Evolutionary conservation across 805 yeast species (phyloP).

Genomic region (Teunomyces kruisii): DNA sequence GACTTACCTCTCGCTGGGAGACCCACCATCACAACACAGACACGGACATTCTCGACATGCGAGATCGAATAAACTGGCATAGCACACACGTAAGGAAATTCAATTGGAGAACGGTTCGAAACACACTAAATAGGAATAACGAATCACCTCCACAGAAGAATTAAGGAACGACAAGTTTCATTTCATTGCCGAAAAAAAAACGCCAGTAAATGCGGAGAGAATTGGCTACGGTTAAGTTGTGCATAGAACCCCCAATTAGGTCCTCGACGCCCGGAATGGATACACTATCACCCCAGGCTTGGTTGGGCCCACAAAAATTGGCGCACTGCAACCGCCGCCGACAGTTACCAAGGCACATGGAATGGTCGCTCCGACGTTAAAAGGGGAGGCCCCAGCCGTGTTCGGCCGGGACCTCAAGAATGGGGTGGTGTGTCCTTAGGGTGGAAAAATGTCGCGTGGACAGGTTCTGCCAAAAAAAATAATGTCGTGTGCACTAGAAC

Average conservation of each 20-base stretch:
- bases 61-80: conserved; percentile 61
- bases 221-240: neutral
- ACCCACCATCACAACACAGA: conserved; percentile 89
- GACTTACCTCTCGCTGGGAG: conserved; percentile 92
- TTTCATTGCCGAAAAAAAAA: neutral
- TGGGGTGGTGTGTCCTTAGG: neutral
- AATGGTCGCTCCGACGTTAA: no score
- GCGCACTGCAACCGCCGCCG: no score
- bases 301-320: no score
- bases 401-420: no score
- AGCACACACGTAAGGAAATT: neutral
- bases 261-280: neutral
- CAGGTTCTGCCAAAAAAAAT: neutral
- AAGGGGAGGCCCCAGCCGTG: no score
- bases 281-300: no score
- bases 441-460: neutral
- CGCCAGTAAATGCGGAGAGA: conserved; percentile 1
- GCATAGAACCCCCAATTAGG: neutral
- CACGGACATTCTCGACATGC: conserved; percentile 67
- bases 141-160: neutral
- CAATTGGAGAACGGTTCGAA: neutral
- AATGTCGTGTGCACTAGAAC: neutral
- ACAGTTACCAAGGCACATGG: no score
- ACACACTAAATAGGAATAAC: neutral
- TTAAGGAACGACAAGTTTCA: neutral